Evolutionary conservation across 805 yeast species (phyloP).

Genomic region (Zygosaccharomyces rouxii): DNA sequence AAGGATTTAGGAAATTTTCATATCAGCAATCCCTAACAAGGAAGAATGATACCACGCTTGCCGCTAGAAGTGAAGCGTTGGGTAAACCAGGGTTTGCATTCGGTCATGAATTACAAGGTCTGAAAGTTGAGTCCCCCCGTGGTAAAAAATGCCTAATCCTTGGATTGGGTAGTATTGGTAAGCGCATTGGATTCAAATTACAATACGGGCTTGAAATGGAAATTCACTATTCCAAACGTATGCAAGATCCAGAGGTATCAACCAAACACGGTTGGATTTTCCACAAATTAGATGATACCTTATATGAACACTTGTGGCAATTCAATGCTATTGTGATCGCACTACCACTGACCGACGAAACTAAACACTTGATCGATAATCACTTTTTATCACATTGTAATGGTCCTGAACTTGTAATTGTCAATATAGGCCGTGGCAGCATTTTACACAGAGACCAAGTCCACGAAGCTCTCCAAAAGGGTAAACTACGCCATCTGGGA

Average conservation of each 20-base stretch:
- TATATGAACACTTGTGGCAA: slow-evolving; percentile 35
- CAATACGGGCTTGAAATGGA: slow-evolving; percentile 51
- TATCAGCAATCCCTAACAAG: slow-evolving; percentile 34
- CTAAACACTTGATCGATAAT: slow-evolving; percentile 45
- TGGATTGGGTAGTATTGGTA: slow-evolving; percentile 62
- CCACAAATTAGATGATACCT: slow-evolving; percentile 34
- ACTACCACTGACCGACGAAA: slow-evolving; percentile 53
- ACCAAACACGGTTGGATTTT: slow-evolving; percentile 35
- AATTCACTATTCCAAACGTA: slow-evolving; percentile 52
- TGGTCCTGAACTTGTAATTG: slow-evolving; percentile 31
- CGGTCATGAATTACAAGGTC: slow-evolving; percentile 34
- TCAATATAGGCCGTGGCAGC: slow-evolving; percentile 59
- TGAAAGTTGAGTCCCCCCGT: slow-evolving; percentile 42
- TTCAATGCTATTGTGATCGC: slow-evolving; percentile 54
- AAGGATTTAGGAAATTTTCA: slow-evolving; percentile 50
- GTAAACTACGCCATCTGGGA: slow-evolving; percentile 52
- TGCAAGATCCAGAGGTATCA: slow-evolving; percentile 32
- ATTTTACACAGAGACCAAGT: slow-evolving; percentile 51
- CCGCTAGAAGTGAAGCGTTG: slow-evolving; percentile 36
- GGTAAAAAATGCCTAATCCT: slow-evolving; percentile 51
- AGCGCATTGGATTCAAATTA: slow-evolving; percentile 47
- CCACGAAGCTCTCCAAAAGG: slow-evolving; percentile 39
- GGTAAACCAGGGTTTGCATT: slow-evolving; percentile 33
- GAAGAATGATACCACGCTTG: slow-evolving; percentile 38
- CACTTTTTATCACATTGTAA: slow-evolving; percentile 36